Base-by-base conservation (phyloP, 1,139 yeast genomes). In the Pichia sp. region DNA sequence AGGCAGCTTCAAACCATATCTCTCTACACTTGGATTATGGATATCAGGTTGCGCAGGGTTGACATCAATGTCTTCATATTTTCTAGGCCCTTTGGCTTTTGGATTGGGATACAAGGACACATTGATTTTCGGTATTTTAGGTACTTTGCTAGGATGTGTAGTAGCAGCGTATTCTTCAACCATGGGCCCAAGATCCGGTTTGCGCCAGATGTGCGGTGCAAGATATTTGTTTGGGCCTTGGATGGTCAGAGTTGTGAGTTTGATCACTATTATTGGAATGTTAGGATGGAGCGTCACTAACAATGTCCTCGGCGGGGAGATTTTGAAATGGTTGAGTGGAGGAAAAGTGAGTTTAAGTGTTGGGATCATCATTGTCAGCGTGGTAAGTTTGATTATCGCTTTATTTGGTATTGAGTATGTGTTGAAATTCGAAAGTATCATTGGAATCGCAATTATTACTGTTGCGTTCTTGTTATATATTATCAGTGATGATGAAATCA, bases 161-260 rank as follows among this genome's bases (percentile, higher is more conserved):
- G 68, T 85, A 27, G 94, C 95, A 2, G 92, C 88, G 0, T 85
- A 84, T 59, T 85, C 90, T 58, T 73, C 94, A 4, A 72, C 78
- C 9, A 79, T 85, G 88, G 95, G 95, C 1, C 95, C 95, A 1
- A 71, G 85, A 48, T 83, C 94, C 0, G 95, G 95, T 0, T 76
- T 90, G 51, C 70, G 95, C 54, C 95, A 85, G 60, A 84, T 86
- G 88, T 90, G 85, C 7, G 73, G 86, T 27, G 83, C 90, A 0
- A 70, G 95, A 49, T 85, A 75, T 56, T 66, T 85, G 41, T 85
- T 85, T 60, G 95, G 95, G 1, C 81, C 88, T 79, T 84, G 84
- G 82, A 76, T 81, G 51, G 88, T 86, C 37, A 81, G 83, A 59
- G 65, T 84, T 45, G 82, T 85, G 40, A 79, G 86, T 3, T 60